Evolutionary conservation across 305 asterid genomes (phyloP).

Genomic region (Fraxinus floribunda): DNA sequence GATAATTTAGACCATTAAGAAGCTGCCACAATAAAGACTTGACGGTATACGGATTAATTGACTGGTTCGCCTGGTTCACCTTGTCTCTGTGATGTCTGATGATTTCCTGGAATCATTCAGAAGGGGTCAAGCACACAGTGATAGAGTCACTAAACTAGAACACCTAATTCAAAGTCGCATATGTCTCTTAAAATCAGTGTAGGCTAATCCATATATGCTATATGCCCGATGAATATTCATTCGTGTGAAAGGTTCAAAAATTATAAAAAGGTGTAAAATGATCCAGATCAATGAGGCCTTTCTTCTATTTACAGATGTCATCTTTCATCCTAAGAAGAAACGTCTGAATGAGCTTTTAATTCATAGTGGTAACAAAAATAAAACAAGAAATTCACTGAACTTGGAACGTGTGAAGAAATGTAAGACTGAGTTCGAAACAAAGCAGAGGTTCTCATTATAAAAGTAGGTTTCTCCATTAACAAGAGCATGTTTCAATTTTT

Average conservation of each 20-base stretch:
- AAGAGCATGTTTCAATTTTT: not conserved
- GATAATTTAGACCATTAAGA: conserved; percentile 94
- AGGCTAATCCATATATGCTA: not conserved
- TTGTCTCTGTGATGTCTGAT: conserved; percentile 97
- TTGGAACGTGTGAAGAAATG: not conserved
- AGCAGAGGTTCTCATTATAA: not conserved
- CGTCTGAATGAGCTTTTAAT: not conserved
- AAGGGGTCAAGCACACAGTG: conserved; percentile 24
- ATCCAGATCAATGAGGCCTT: not conserved
- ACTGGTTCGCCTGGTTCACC: conserved; percentile 57
- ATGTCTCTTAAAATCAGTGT: not conserved
- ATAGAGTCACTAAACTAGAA: conserved; percentile 12
- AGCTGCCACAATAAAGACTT: conserved; percentile 98
- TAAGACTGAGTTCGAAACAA: not conserved
- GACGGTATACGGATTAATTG: conserved; percentile 68
- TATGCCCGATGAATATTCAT: not conserved
- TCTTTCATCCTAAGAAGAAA: not conserved
- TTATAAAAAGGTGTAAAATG: not conserved
- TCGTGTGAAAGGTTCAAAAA: not conserved
- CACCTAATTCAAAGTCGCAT: not conserved
- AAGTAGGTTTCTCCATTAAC: not conserved
- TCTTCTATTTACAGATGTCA: not conserved
- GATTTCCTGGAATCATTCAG: conserved; percentile 64
- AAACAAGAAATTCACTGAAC: not conserved
- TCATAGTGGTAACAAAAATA: not conserved